These are phyloP conservation scores for Podospora pseudopauciseta DNA, from an alignment of 495 filamentous ascomycete species.

Conservation along the genomic window DNA sequence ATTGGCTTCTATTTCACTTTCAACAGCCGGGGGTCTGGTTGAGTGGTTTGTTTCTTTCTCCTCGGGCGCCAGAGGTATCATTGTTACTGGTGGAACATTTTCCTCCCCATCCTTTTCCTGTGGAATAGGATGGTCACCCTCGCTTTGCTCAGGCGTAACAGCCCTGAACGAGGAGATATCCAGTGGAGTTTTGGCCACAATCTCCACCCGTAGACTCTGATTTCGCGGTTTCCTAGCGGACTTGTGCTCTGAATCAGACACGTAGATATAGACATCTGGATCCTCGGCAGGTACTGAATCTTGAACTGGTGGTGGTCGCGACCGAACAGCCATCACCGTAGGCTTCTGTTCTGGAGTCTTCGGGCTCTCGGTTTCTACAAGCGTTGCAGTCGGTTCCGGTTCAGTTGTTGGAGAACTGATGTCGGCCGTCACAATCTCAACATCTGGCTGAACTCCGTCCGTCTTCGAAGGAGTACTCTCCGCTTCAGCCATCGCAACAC, in stretches of 20 bases:
- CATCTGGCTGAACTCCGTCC: background rate
- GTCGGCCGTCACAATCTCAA: background rate
- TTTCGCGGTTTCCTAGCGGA: slow-evolving; percentile 23
- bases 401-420: background rate
- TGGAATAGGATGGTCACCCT: background rate
- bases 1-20: background rate
- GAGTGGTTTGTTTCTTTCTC: background rate
- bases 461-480: background rate
- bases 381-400: background rate
- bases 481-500: background rate
- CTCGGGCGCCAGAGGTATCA: background rate
- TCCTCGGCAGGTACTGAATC: background rate
- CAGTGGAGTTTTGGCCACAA: slow-evolving; percentile 5
- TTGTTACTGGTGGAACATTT: no score
- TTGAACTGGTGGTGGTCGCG: background rate
- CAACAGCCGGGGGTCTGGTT: background rate
- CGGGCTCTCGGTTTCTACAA: background rate
- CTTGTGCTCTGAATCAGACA: slow-evolving; percentile 9
- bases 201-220: slow-evolving; percentile 29
- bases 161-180: slow-evolving; percentile 16
- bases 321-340: background rate
- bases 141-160: slow-evolving; percentile 21
- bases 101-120: background rate
- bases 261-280: slow-evolving; percentile 14
- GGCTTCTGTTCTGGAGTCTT: background rate